These are phyloP conservation scores for Phytophthora chlamydospora DNA, from an alignment of 352 stramenopile species.

Conservation along the genomic window DNA sequence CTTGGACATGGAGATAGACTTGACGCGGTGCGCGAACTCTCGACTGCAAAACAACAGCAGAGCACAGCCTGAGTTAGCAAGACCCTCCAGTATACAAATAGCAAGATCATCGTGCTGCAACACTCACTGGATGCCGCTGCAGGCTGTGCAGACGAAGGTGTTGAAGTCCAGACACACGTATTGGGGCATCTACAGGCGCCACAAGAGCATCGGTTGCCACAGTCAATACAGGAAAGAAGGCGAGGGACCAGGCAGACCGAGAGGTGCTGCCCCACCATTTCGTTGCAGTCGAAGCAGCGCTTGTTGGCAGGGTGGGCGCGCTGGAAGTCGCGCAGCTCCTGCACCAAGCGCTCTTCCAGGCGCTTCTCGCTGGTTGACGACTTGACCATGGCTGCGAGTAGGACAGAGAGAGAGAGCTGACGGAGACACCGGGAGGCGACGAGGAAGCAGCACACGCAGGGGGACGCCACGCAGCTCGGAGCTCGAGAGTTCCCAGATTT, in stretches of 20 bases:
- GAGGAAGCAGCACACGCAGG: background rate
- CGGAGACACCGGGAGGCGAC: background rate
- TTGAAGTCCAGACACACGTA: constrained; percentile 94
- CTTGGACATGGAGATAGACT: constrained; percentile 94
- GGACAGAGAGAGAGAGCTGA: background rate
- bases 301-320: constrained; percentile 72
- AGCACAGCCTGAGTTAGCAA: background rate
- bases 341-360: constrained; percentile 82
- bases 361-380: constrained; percentile 70
- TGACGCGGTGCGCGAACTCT: constrained; percentile 93
- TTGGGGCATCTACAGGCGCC: constrained; percentile 80
- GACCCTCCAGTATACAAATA: background rate
- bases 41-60: constrained; percentile 48
- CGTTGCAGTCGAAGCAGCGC: constrained; percentile 91
- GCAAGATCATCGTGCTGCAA: background rate
- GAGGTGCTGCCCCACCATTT: constrained; percentile 59
- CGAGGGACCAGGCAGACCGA: no score
- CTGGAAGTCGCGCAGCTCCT: constrained; percentile 89
- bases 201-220: constrained; percentile 16
- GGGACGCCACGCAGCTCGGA: constrained; percentile 12
- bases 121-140: constrained; percentile 92
- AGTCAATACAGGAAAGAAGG: background rate
- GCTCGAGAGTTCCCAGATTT: no score
- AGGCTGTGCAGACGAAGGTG: constrained; percentile 94
- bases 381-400: constrained; percentile 28